Conservation (phyloP, 805 yeast genomes). For the Kuraishia capsulata region DNA sequence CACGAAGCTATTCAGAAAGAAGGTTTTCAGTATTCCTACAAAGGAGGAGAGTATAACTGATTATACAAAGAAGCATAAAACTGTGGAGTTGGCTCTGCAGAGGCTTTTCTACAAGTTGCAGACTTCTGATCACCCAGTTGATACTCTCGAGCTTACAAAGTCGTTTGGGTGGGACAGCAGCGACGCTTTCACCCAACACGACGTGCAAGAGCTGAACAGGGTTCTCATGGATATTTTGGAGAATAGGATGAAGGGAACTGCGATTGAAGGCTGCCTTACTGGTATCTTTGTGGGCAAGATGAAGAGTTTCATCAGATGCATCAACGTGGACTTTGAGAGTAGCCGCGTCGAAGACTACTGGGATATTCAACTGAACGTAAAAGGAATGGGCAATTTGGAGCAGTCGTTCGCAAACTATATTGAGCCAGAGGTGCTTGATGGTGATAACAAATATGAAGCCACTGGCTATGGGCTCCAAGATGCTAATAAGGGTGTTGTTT, state of each 20-base stretch:
- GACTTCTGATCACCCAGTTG: conserved; percentile 66
- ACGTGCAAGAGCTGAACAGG: conserved; percentile 93
- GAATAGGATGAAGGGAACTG: conserved; percentile 81
- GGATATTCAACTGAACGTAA: conserved; percentile 96
- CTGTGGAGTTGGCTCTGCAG: conserved; percentile 81
- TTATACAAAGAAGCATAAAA: conserved; percentile 24
- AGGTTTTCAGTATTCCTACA: conserved; percentile 88
- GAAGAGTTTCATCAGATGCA: conserved; percentile 90
- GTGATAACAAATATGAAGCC: conserved; percentile 94
- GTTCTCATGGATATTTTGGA: conserved; percentile 93
- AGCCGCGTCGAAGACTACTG: conserved; percentile 91
- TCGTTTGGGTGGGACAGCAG: conserved; percentile 97
- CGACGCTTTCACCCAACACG: conserved; percentile 96
- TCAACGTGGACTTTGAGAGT: conserved; percentile 88
- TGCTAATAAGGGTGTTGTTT: conserved; percentile 93
- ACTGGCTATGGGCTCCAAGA: conserved; percentile 86
- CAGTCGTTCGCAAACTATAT: conserved; percentile 81
- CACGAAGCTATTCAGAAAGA: conserved; percentile 71
- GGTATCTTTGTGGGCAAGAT: conserved; percentile 92
- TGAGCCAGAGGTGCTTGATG: conserved; percentile 81
- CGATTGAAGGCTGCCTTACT: conserved; percentile 64
- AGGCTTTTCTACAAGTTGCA: conserved; percentile 76
- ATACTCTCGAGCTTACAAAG: conserved; percentile 77
- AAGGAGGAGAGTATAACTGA: conserved; percentile 36
- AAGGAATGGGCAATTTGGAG: conserved; percentile 61